Base-by-base conservation (phyloP, 1,284 basidiomycete species). In the Papiliotrema fonsecae region DNA sequence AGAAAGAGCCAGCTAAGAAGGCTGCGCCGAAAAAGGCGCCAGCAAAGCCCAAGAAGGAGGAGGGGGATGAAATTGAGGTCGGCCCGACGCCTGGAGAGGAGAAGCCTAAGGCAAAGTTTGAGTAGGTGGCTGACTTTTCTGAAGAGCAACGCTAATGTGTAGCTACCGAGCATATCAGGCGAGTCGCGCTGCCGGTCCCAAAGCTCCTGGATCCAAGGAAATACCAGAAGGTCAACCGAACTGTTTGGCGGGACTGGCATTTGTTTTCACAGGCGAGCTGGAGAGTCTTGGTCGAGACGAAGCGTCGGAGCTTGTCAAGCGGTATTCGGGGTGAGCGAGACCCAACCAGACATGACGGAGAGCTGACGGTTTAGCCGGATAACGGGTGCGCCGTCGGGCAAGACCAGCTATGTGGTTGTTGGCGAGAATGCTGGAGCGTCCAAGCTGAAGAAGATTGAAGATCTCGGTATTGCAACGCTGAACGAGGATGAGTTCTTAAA, bases 191-290 rank as follows among this genome's bases (percentile, higher is more conserved):
- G 76, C 74, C 0, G 87, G 87, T 0, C 91, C 89, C 0, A 71
- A 78, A 2, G 82, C 83, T 6, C 87, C 82, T 6, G 71, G 70
- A 6, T 67, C 67, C 31, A 97, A 96, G 69, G 74, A 81, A 10
- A 81, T 97, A 2, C 96, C 94, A 0, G 79, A 87, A 24, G 81
- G 83, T 56, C 65, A 81, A 43, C 83, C 84, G 0, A 85, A 93
- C 61, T 91, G 88, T 67, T 78, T 98, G 2, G 81, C 84, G 0
- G 93, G 93, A 0, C 77, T 98, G 22, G 81, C 90, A 0, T 86
- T 98, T 60, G 96, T 99, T 22, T 99, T 99, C 60, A 96, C 92
- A 0, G 96, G 94, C 11, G 93, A 98, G 64, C 75, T 98, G 40
- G 81, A 80, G 39, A 87, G 86, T 49, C 82, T 98, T 50, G 84